Evolutionary conservation across 2,329 filamentous ascomycete species (phyloP).

Genomic region (Colletotrichum tropicale): DNA sequence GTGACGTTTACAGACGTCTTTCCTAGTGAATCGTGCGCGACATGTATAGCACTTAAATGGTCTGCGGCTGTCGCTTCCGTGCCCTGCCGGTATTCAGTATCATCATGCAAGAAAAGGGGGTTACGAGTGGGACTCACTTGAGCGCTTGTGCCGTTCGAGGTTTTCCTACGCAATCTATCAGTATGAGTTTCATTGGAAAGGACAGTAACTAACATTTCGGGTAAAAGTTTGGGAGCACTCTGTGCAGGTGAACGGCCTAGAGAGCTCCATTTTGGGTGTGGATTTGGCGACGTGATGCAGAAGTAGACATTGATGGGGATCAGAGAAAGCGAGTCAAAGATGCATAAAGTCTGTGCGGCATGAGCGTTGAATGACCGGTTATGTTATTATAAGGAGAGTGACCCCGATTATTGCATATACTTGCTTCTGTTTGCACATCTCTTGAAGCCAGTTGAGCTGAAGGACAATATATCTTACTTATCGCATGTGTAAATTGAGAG

Average conservation of each 20-base stretch:
- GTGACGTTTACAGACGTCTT: constrained; percentile 25
- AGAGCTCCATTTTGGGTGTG: constrained; percentile 10
- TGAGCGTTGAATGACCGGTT: background rate
- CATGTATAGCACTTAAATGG: constrained; percentile 24
- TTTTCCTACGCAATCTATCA: constrained; percentile 19
- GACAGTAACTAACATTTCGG: background rate
- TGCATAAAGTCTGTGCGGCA: background rate
- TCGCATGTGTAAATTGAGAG: background rate
- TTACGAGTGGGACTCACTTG: constrained; percentile 12
- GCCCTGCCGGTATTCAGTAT: constrained; percentile 17
- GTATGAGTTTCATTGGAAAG: background rate
- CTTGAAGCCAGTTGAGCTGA: background rate
- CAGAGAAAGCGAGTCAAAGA: background rate
- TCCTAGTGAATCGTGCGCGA: constrained; percentile 21
- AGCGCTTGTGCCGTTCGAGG: constrained; percentile 24
- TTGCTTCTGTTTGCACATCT: background rate
- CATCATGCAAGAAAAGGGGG: background rate
- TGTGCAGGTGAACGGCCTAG: constrained; percentile 17
- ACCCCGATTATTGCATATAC: background rate
- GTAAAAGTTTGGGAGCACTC: constrained; percentile 23
- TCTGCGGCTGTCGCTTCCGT: constrained; percentile 20
- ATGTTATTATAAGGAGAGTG: fast-evolving
- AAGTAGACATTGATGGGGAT: background rate
- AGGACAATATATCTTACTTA: background rate
- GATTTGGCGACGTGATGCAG: background rate